Evolutionary conservation across 805 yeast species (phyloP), one percentile per base, ranked within the genome.

Genomic region (Candida broadrunensis): DNA sequence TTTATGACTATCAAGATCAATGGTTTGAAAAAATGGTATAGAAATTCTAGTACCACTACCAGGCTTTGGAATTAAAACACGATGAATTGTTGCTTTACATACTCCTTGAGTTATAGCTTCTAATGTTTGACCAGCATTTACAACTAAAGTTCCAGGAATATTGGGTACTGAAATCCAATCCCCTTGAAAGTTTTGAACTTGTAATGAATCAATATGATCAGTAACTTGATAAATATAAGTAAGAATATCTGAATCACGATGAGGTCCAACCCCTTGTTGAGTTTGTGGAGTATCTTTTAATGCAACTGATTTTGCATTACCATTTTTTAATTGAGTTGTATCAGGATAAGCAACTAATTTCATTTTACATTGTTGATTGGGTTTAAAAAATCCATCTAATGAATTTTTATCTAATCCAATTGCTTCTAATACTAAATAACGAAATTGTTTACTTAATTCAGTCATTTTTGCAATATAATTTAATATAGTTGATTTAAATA

Each of bases 181-280:
- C 8, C 83, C 83, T 36, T 73, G 69, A 44, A 72, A 68, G 45
- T 75, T 74, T 44, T 77, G 74, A 8, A 78, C 83, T 48, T 80
- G 81, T 27, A 80, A 61, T 1, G 83, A 78, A 29, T 77, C 68
- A 8, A 41, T 25, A 41, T 72, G 77, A 13, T 58, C 62, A 1
- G 76, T 63, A 9, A 80, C 85, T 51, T 81, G 85, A 48, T 71
- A 75, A 11, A 82, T 78, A 52, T 70, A 78, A 0, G 86, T 81
- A 21, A 81, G 52, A 50, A 81, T 66, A 40, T 80, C 85, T 3
- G 81, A 76, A 50, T 83, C 89, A 42, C 85, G 71, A 51, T 83
- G 88, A 3, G 85, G 82, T 1, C 86, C 85, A 14, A 72, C 76
- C 0, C 84, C 85, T 48, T 77, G 82, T 49, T 77, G 82, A 4